A percentile compares a stretch with the other conserved stretches of the same genome.
These are phyloP conservation scores for Tetragonia tetragonoides DNA, from an alignment of 148 eudicot species.

Conservation along the genomic window DNA sequence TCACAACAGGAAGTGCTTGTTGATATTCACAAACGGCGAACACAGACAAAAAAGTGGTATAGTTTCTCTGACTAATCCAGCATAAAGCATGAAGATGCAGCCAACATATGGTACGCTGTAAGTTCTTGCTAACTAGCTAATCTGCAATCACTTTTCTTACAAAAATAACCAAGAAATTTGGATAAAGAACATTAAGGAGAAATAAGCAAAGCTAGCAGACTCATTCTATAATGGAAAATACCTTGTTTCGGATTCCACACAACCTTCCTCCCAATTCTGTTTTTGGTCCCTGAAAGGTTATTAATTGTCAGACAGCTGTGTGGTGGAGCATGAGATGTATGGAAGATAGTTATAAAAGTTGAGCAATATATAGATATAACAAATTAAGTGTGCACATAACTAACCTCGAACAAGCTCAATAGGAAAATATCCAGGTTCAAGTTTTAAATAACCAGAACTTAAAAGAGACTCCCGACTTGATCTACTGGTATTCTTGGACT, in stretches of 20 bases:
- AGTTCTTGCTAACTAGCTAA: neutral
- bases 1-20: too few relatives aligned
- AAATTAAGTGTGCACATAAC: neutral
- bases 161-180: neutral
- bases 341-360: neutral
- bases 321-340: neutral
- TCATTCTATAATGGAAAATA: conserved; percentile 5
- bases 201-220: neutral
- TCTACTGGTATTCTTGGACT: conserved; percentile 12
- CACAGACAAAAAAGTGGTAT: neutral
- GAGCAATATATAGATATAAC: neutral
- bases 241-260: conserved; percentile 34
- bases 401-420: conserved; percentile 34
- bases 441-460: conserved; percentile 27
- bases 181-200: neutral
- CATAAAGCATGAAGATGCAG: neutral
- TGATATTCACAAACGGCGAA: neutral
- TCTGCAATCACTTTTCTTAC: neutral
- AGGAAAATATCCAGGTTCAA: conserved; percentile 40
- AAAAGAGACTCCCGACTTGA: conserved; percentile 23
- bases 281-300: conserved; percentile 31
- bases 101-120: neutral
- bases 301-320: neutral
- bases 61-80: neutral
- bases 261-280: conserved; percentile 22